Evolutionary conservation across 257 asterid genomes (phyloP), one percentile per base, ranked within the genome.

Genomic region (Nicotiana obtusifolia): DNA sequence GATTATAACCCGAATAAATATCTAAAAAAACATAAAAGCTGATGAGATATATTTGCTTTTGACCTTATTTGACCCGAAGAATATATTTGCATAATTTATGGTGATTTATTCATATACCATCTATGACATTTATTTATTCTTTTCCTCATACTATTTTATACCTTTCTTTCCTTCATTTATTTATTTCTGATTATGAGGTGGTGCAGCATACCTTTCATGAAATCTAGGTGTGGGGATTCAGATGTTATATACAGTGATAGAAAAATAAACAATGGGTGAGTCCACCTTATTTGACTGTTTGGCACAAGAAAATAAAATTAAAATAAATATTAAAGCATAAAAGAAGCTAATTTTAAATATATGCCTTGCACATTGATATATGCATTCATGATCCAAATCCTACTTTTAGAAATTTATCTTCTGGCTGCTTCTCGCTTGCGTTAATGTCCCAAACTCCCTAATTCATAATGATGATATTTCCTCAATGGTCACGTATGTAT

Each of bases 181-280:
- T 71, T 77, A 83, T 64, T 77, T 65, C 82, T 65, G 82, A 77
- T 82, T 83, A 60, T 77, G 81, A 80, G 78, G 83, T 80, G 61
- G 56, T 44, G 67, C 60, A 30, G 76, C 56, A 65, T 77, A 22
- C 37, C 47, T 13, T 54, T 53, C 79, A 82, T 52, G 69, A n/a
- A 77, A 33, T 82, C 53, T 53, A 61, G 57, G 78, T 75, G 20
- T 22, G 69, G 52, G 30, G 8, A 44, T 59, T 1, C 81, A 49
- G 79, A 60, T 83, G 81, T 83, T 77, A 77, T 30, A 30, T 30
- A 0, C 2, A 64, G 24, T 28, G 53, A 28, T 28, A 66, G 41
- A n/a, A n/a, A 68, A 68, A 35, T 6, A 44, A 54, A 66, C 7
- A 13, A 67, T 49, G 41, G 65, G 26, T 19, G 80, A 53, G 60